A percentile compares a stretch with the other conserved stretches of the same genome.
These are phyloP conservation scores for Suillus luteus DNA, from an alignment of 768 basidiomycete species.

Conservation along the genomic window DNA sequence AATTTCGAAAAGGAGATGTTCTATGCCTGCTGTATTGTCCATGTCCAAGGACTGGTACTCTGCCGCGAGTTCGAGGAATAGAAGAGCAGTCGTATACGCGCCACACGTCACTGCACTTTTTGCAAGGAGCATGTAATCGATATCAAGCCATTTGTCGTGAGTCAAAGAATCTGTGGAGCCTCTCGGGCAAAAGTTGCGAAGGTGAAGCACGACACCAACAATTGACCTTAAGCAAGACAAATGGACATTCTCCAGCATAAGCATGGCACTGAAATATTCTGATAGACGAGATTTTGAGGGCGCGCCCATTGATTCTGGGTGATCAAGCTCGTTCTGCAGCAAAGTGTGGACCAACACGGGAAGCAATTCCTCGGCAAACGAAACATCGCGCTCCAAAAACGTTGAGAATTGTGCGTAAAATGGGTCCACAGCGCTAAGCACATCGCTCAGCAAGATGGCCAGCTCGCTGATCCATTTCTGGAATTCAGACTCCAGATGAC, in stretches of 20 bases:
- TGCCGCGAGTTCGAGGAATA: constrained; percentile 82
- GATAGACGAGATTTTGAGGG: constrained; percentile 25
- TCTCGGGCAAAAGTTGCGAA: constrained; percentile 63
- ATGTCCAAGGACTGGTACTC: constrained; percentile 43
- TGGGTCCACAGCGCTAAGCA: constrained; percentile 51
- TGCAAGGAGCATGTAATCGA: constrained; percentile 75
- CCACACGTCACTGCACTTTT: constrained; percentile 74
- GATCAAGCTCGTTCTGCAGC: constrained; percentile 40
- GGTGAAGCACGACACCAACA: constrained; percentile 76
- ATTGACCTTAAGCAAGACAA: constrained; percentile 58
- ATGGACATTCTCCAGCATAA: constrained; percentile 26
- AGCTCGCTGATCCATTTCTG: constrained; percentile 62
- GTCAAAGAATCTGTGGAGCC: constrained; percentile 43
- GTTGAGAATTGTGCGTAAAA: constrained; percentile 72
- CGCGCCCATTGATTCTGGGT: constrained; percentile 4
- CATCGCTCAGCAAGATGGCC: constrained; percentile 57
- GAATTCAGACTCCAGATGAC: constrained; percentile 52
- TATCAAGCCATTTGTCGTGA: constrained; percentile 78
- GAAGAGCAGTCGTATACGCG: constrained; percentile 84
- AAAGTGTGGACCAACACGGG: constrained; percentile 76
- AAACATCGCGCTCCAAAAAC: constrained; percentile 54
- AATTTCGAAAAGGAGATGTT: constrained; percentile 84
- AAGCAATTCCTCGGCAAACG: constrained; percentile 66
- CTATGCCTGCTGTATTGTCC: constrained; percentile 40
- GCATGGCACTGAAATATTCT: constrained; percentile 28